Evolutionary conservation across 2,329 filamentous ascomycete species (phyloP).

Genomic region (Trichophyton simii): DNA sequence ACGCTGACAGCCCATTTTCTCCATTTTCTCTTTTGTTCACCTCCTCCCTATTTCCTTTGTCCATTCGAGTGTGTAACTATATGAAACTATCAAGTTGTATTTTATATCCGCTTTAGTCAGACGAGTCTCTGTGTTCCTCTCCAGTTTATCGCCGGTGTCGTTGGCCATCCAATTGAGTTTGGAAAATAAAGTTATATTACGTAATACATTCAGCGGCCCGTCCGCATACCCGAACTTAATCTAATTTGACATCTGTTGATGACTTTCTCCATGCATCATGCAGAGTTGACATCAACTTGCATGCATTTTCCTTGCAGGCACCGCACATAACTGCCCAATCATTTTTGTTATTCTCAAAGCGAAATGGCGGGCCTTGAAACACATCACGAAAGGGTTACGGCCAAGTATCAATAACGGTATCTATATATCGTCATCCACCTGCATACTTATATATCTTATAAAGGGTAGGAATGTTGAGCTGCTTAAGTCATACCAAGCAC

Average conservation of each 20-base stretch:
- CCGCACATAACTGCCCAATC: neutral
- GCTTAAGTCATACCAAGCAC: too few species aligned
- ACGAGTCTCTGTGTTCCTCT: neutral
- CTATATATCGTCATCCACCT: neutral
- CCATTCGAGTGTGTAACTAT: neutral
- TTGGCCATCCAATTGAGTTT: too few species aligned
- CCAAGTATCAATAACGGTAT: neutral
- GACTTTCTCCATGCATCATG: too few species aligned
- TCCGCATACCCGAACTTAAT: too few species aligned
- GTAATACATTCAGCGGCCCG: too few species aligned
- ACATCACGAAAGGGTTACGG: neutral
- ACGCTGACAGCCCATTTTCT: neutral
- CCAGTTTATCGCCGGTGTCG: too few species aligned
- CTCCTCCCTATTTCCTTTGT: neutral
- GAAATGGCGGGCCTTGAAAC: neutral
- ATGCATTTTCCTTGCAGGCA: too few species aligned
- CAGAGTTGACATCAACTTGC: too few species aligned
- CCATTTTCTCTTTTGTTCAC: neutral
- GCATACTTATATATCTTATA: too few species aligned
- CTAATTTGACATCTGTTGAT: too few species aligned
- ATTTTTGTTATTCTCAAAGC: neutral
- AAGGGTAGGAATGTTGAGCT: too few species aligned
- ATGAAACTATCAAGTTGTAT: neutral
- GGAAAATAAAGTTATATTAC: too few species aligned
- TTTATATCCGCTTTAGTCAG: neutral